Base-by-base conservation (phyloP, 1,284 basidiomycete genomes). In the Polyporus tsugae region DNA sequence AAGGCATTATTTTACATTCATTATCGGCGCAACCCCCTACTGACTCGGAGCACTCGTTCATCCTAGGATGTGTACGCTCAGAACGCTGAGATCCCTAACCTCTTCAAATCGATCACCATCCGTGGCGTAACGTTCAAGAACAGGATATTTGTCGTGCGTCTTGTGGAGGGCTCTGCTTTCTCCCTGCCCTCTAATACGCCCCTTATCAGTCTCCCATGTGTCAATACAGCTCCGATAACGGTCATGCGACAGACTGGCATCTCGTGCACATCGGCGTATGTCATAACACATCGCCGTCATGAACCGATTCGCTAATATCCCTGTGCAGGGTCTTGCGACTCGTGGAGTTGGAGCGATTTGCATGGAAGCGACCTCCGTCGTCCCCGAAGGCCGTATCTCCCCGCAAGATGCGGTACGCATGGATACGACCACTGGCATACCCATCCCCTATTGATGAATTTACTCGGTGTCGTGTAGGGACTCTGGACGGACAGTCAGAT, bases 401-500 rank as follows among this genome's bases (percentile, higher is more conserved):
- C 86, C 87, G 4, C 60, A 80, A 53, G 79, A 80, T 58, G 77
- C 78, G 2, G 79, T 79, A 68, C 10, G 25, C 17, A 5, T 0
- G 3, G 11, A 60, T 6, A 60, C n/a, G 13, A 9, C 5, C 36
- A 11, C 22, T 11, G 9, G 22, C 10, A 49, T 25, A 13, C 2
- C n/a, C 9, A 10, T 17, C 25, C 19, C 38, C 9, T 0, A 41
- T 39, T 42, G 10, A 52, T 53, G 11, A 11, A 42, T 7, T 22
- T 17, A 11, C n/a, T 25, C 36, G 13, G 19, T 10, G 11, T 15
- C 5, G 3, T 52, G 2, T 49, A 80, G 80, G 94, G 94, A 0
- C 82, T 96, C 65, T 97, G 94, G 93, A 82, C 85, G 6, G 93
- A 95, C 76, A 85, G 84, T 2, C 95, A 97, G 62, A 88, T 92